Percentiles rank a stretch among this genome's conserved stretches.
Conservation (phyloP, 2,329 filamentous ascomycete genomes). For the Nigrograna mackinnonii region DNA sequence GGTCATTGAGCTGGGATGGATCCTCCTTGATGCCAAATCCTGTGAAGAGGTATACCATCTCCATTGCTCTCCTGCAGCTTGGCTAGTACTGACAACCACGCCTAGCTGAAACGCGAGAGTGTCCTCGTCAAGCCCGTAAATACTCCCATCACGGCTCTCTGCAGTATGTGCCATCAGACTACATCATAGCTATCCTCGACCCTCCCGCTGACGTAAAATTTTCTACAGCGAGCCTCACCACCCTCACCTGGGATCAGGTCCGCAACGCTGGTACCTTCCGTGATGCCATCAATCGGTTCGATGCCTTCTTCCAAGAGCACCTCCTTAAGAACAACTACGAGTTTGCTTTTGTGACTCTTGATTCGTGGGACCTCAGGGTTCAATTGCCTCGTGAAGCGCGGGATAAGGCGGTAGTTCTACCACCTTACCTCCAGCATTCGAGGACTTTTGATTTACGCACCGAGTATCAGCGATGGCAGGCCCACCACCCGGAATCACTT, state of each 20-base stretch:
- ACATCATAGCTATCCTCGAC: slow-evolving; percentile 1
- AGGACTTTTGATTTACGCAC: slow-evolving; percentile 95
- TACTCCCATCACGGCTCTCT: slow-evolving; percentile 96
- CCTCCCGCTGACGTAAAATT: slow-evolving; percentile 30
- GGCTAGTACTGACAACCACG: slow-evolving; percentile 33
- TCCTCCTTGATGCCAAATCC: slow-evolving; percentile 86
- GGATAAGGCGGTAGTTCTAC: slow-evolving; percentile 96
- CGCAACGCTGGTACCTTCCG: slow-evolving; percentile 96
- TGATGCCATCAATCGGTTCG: slow-evolving; percentile 94
- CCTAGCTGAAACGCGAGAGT: slow-evolving; percentile 88
- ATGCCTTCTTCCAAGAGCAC: slow-evolving; percentile 90
- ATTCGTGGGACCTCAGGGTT: slow-evolving; percentile 97
- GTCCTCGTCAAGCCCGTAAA: slow-evolving; percentile 98
- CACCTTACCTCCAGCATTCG: slow-evolving; percentile 96
- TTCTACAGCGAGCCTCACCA: slow-evolving; percentile 84
- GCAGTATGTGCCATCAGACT: slow-evolving; percentile 70
- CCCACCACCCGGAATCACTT: slow-evolving; percentile 95
- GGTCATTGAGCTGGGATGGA: slow-evolving; percentile 99
- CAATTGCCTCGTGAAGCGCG: slow-evolving; percentile 96
- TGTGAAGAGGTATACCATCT: slow-evolving; percentile 75
- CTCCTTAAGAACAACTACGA: slow-evolving; percentile 88
- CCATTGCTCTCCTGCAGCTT: slow-evolving; percentile 11
- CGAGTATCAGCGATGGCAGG: slow-evolving; percentile 98
- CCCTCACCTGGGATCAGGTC: slow-evolving; percentile 98
- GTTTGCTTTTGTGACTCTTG: slow-evolving; percentile 97